Percentiles rank a stretch among this genome's conserved stretches.
Conservation (phyloP, 1,284 basidiomycete genomes). For the Apiotrichum brassicae region DNA sequence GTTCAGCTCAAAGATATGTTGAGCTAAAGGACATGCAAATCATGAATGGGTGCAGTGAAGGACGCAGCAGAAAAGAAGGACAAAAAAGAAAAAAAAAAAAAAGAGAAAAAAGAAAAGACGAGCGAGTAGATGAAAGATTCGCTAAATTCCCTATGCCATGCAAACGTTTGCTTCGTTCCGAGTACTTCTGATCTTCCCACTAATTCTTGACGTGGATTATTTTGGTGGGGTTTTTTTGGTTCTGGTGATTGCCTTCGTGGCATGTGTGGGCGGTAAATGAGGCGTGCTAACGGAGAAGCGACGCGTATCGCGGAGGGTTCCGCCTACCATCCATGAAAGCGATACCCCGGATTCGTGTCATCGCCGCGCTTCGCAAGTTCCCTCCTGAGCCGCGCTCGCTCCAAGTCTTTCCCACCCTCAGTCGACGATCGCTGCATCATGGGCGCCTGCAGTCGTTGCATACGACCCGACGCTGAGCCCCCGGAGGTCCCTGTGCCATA, state of each 20-base stretch:
- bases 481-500: background rate
- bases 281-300: no score
- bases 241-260: background rate
- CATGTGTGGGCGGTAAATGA: background rate
- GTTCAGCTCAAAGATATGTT: no score
- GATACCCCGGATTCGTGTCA: constrained; percentile 34
- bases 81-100: background rate
- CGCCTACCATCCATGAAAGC: constrained; percentile 42
- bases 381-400: constrained; percentile 17
- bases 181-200: background rate
- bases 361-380: constrained; percentile 25
- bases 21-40: no score
- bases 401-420: constrained; percentile 21
- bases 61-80: background rate
- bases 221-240: background rate
- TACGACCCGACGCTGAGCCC: background rate
- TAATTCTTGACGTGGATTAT: background rate
- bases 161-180: background rate
- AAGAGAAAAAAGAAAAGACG: background rate
- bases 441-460: constrained; percentile 17
- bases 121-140: no score
- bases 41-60: background rate
- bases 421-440: constrained; percentile 34
- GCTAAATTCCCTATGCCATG: constrained; percentile 1
- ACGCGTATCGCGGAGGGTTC: no score